Evolutionary conservation across 305 asterid species (phyloP), one percentile per base, ranked within the genome.

Genomic region (Fraxinus albicans): DNA sequence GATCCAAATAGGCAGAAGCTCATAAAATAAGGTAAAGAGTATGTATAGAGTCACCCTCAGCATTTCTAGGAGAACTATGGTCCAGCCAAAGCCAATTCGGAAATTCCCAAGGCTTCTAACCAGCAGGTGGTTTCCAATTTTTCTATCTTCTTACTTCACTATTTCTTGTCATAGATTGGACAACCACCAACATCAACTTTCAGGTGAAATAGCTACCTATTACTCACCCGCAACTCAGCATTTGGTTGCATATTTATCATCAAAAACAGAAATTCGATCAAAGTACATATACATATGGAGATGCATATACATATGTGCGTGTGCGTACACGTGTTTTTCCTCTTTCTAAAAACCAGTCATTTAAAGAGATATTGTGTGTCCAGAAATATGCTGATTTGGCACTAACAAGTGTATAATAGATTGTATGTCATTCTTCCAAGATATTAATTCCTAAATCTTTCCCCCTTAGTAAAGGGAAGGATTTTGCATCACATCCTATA

Each of bases 381-480:
- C 36, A 78, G 77, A 35, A 78, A 80, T 82, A 44, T 44, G 84
- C 42, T 78, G 78, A 84, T 72, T 25, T 75, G 38, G 60, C 78
- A 27, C 38, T 38, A 69, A 44, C 44, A 27, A 36, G 80, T 6
- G 53, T 21, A 63, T 17, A 58, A 50, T 38, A 74, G 75, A 79
- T 83, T 29, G 31, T 8, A 44, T 73, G 75, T 36, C 38, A 65
- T 85, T 55, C 67, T 74, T 82, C 8, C 13, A 17, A 74, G 60
- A 65, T 73, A 77, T 19, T 76, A 70, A 63, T 17, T 60, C 63
- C 81, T 13, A 70, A 77, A 19, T 17, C 42, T 17, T 5, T 72
- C 67, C 40, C 58, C 50, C 53, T 35, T 69, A 25, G 67, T 27
- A 29, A 19, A 79, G 53, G 67, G 65, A 55, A 47, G 84, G 42